A percentile compares a stretch with the other conserved stretches of the same genome.
Conservation (phyloP, 176 grass and related monocot species). For the Paspalum notatum region DNA sequence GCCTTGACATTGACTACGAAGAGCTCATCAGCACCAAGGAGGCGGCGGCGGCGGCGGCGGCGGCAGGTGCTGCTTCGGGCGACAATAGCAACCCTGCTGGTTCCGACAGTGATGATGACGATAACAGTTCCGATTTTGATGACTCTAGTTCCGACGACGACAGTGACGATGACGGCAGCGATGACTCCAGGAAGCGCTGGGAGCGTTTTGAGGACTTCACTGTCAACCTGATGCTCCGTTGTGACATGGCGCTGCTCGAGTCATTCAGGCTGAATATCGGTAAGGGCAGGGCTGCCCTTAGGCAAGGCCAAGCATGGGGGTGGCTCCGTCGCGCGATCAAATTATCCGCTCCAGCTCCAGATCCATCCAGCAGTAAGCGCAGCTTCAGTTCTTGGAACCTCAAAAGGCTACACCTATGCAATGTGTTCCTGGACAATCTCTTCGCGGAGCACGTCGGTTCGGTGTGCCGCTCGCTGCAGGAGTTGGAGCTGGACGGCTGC, state of each 20-base stretch:
- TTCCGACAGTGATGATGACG: not conserved
- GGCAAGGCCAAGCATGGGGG: no score
- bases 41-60: no score
- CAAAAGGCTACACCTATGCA: constrained; percentile 1
- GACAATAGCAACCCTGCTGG: not conserved
- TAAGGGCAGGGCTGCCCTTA: not conserved
- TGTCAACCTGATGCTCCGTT: not conserved
- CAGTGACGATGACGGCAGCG: not conserved
- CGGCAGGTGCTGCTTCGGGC: not conserved
- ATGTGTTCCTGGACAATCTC: not conserved
- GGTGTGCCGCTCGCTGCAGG: not conserved
- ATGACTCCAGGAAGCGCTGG: not conserved
- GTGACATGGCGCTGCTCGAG: not conserved
- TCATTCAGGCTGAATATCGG: not conserved
- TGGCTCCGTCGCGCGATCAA: not conserved
- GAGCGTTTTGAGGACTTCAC: not conserved
- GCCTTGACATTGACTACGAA: not conserved
- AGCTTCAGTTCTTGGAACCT: constrained; percentile 16
- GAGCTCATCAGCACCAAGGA: not conserved
- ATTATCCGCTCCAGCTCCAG: not conserved
- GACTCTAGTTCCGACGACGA: not conserved
- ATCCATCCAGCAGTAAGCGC: no score
- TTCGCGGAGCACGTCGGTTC: constrained; percentile 1
- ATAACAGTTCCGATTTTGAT: not conserved
- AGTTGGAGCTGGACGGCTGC: not conserved